These are phyloP conservation scores for Camellia sinensis DNA, from an alignment of 148 eudicot genomes.

Conservation along the genomic window DNA sequence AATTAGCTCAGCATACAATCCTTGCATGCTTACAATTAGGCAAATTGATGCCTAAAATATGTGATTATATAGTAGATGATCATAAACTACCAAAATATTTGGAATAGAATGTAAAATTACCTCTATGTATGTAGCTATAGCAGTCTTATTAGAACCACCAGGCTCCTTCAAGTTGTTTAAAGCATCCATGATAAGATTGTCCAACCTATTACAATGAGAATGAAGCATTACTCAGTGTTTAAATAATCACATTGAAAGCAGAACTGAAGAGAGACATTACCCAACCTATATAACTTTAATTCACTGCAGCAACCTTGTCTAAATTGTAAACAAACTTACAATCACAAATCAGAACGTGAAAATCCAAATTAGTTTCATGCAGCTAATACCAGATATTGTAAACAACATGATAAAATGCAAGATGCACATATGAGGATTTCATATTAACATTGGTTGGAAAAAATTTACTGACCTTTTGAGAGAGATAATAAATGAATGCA, in stretches of 20 bases:
- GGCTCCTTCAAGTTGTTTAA: conserved; percentile 86
- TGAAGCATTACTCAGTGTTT: background rate
- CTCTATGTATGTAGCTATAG: conserved; percentile 93
- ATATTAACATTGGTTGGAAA: background rate
- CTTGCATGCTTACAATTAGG: too few species aligned
- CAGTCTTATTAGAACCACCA: conserved; percentile 86
- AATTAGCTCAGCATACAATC: background rate
- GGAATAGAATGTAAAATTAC: conserved; percentile 33
- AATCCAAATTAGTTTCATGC: background rate
- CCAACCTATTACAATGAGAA: conserved; percentile 57
- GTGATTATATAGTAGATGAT: background rate
- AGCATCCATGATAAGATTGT: conserved; percentile 91
- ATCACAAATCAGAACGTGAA: background rate
- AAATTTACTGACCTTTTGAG: background rate
- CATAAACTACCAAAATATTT: background rate
- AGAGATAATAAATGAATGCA: background rate
- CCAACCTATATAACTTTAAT: background rate
- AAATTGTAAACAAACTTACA: background rate
- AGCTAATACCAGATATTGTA: background rate
- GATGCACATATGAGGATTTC: background rate
- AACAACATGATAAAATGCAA: background rate
- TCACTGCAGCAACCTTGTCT: background rate
- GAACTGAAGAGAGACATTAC: background rate
- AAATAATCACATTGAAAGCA: background rate
- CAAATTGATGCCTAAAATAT: background rate